A percentile compares a stretch with the other conserved stretches of the same genome.
Evolutionary conservation across 169 alveolate species (phyloP).

Genomic region (Blepharisma undulans): DNA sequence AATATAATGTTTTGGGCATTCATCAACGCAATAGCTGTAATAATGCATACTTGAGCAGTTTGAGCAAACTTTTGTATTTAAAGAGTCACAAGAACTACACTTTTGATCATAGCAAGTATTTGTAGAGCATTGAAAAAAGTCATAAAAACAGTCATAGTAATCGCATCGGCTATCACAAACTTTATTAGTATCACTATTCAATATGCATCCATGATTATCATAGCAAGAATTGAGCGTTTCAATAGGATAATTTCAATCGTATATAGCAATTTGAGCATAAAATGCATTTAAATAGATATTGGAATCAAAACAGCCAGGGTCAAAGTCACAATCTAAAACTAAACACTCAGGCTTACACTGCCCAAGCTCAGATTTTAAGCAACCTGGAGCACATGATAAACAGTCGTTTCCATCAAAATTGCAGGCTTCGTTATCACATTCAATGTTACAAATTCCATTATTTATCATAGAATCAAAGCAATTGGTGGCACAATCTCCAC

Average conservation of each 20-base stretch:
- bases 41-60: not conserved
- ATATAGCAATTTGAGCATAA: not conserved
- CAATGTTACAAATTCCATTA: not conserved
- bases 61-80: not conserved
- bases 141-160: not conserved
- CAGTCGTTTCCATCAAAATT: slow-evolving; percentile 5
- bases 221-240: not conserved
- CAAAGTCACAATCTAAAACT: not conserved
- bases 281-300: not conserved
- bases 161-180: not conserved
- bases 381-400: not conserved
- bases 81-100: not conserved
- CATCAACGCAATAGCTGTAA: not conserved
- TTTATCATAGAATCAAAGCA: not conserved
- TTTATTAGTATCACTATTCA: not conserved
- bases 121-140: not conserved
- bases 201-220: not conserved
- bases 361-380: not conserved
- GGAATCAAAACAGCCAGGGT: not conserved
- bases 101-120: not conserved
- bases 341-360: not conserved
- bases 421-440: not conserved
- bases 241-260: not conserved
- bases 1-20: not conserved
- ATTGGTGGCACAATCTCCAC: not conserved